phyloP scores from a whole-genome alignment of 2,329 filamentous ascomycete species.

The Oidium heveae region DNA sequence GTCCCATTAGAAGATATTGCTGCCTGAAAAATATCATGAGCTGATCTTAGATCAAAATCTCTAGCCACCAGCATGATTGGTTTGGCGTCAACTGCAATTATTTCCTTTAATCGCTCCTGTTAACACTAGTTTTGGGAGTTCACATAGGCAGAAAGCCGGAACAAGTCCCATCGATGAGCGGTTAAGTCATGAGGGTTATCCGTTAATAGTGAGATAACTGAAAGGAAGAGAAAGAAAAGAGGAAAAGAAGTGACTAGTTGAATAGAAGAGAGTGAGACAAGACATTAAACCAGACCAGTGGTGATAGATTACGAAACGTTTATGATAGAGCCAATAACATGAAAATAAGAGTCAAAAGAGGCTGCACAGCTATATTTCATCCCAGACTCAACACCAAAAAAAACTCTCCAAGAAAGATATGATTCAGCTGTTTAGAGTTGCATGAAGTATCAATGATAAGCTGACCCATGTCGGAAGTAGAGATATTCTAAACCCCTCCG shows the following conservation, averaged over 20 bases:
- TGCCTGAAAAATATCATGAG: not conserved
- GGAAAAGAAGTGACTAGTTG: not conserved
- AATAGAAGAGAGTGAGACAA: not conserved
- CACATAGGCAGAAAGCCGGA: not conserved
- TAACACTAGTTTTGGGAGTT: not conserved
- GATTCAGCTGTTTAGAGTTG: not conserved
- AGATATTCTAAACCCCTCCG: too few species aligned
- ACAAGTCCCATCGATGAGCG: not conserved
- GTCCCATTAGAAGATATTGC: not conserved
- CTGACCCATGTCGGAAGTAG: not conserved
- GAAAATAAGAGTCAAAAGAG: not conserved
- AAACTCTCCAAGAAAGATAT: not conserved
- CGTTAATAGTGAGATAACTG: not conserved
- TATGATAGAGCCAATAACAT: not conserved
- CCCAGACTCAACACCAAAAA: not conserved
- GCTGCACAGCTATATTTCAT: not conserved
- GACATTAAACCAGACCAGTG: not conserved
- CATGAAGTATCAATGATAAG: not conserved
- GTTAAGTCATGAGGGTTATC: not conserved
- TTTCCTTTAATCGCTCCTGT: not conserved
- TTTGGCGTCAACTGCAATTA: not conserved
- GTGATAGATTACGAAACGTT: not conserved
- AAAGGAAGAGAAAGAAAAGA: not conserved
- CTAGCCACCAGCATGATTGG: not conserved
- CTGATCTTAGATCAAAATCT: not conserved